These are phyloP conservation scores for Debaryomyces tyrocola DNA, from an alignment of 805 yeast genomes.

Conservation along the genomic window DNA sequence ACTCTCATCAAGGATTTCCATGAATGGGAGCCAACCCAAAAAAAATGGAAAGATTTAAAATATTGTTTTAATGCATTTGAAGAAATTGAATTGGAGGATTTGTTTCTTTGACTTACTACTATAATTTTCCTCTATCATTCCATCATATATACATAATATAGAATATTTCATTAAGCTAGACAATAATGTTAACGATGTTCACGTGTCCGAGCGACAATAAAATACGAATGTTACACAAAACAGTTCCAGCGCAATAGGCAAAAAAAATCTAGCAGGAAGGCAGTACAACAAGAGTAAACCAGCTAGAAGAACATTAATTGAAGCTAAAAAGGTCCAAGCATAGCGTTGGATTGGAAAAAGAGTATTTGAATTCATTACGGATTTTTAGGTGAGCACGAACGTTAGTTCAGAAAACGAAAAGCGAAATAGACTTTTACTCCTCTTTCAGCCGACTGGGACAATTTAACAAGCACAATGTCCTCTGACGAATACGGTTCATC, in stretches of 20 bases:
- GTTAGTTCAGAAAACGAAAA: too few species aligned
- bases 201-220: neutral
- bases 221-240: neutral
- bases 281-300: too few species aligned
- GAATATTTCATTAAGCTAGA: too few species aligned
- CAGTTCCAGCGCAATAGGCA: neutral
- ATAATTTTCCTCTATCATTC: too few species aligned
- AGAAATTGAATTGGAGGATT: conserved; percentile 29
- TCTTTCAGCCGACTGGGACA: neutral
- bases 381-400: too few species aligned
- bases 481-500: conserved; percentile 21
- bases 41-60: conserved; percentile 33
- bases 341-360: too few species aligned
- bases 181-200: too few species aligned
- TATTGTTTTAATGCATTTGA: conserved; percentile 34
- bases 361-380: too few species aligned
- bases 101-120: conserved; percentile 10
- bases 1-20: conserved; percentile 24
- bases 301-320: too few species aligned
- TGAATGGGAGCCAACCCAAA: conserved; percentile 28
- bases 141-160: too few species aligned
- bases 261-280: neutral
- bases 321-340: too few species aligned
- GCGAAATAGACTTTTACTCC: too few species aligned
- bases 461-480: conserved; percentile 14